phyloP scores from a whole-genome alignment of 176 grass and related monocot species.

The Aegilops longissima region DNA sequence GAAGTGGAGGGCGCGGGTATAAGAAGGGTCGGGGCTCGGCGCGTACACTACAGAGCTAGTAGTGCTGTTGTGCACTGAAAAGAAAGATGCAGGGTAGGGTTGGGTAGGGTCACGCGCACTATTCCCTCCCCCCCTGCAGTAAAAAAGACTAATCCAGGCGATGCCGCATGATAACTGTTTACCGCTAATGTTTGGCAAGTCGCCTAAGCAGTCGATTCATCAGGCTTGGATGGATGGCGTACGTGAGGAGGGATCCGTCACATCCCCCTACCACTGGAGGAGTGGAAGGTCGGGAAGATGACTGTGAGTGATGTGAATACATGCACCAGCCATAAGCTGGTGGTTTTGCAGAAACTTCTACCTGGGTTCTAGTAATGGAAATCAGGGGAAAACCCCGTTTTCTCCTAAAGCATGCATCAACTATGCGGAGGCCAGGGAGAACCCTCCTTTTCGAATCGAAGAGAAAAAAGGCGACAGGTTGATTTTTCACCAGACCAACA shows the following conservation, averaged over 20 bases:
- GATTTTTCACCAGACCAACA: neutral
- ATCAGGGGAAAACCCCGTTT: too few relatives aligned
- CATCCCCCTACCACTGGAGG: neutral
- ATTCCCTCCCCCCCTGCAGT: neutral
- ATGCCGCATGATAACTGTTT: neutral
- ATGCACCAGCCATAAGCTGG: neutral
- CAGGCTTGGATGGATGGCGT: neutral
- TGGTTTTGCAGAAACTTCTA: too few relatives aligned
- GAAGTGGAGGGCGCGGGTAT: slow-evolving; percentile 20
- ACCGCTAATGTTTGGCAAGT: neutral
- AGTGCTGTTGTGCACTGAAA: slow-evolving; percentile 16
- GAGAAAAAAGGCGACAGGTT: neutral
- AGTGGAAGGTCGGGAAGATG: neutral
- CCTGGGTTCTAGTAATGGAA: too few relatives aligned
- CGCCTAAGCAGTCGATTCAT: slow-evolving; percentile 31
- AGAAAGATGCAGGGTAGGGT: slow-evolving; percentile 18
- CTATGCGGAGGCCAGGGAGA: too few relatives aligned
- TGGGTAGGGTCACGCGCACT: slow-evolving; percentile 18
- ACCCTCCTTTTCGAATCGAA: too few relatives aligned
- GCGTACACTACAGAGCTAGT: neutral
- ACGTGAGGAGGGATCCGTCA: neutral
- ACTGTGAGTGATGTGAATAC: neutral
- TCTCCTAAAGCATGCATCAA: too few relatives aligned
- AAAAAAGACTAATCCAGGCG: slow-evolving; percentile 32
- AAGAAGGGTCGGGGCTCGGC: neutral